Evolutionary conservation across 192 early-diverging fungal genomes (phyloP), one percentile per base, ranked within the genome.

Genomic region (Entomortierella beljakovae): DNA sequence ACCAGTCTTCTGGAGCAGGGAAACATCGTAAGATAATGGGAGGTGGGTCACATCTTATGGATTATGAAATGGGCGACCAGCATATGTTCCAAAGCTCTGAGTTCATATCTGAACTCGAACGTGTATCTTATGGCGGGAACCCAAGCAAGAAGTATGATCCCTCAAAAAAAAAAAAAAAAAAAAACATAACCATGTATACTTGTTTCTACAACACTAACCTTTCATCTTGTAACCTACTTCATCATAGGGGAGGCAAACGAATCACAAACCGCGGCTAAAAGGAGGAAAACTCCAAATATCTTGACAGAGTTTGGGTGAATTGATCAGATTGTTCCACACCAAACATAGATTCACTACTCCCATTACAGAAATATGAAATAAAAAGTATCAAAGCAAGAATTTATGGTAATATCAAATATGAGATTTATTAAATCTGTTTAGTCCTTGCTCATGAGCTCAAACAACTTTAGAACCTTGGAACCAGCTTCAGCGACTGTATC

Each of bases 381-480:
- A n/a, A n/a, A n/a, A n/a, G n/a, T n/a, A n/a, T n/a, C n/a, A n/a
- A n/a, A n/a, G n/a, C n/a, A n/a, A n/a, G n/a, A n/a, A n/a, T n/a
- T n/a, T n/a, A n/a, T n/a, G 23, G 37, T 13, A 58, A 29, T 58
- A 35, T 29, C n/a, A 43, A 52, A 51, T 20, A 32, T 11, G 22
- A 28, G 31, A 6, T 32, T 29, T 28, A 22, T 6, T 6, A 8
- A 6, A 26, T 8, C 63, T 31, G 23, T 18, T 35, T 64, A 69
- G 22, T 79, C n/a, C n/a, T n/a, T n/a, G n/a, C n/a, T 79, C 61
- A 79, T 50, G 32, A 79, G 68, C 62, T 79, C 75, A 54, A 79
- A 68, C 6, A 79, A 49, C 49, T 79, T 79, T 54, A 79, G 75
- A 5, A 34, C 75, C 68, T 70, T 70, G 46, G 75, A 79, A 20